These are phyloP conservation scores for Acacia pycnantha DNA, from an alignment of 331 rosid species.

Conservation along the genomic window DNA sequence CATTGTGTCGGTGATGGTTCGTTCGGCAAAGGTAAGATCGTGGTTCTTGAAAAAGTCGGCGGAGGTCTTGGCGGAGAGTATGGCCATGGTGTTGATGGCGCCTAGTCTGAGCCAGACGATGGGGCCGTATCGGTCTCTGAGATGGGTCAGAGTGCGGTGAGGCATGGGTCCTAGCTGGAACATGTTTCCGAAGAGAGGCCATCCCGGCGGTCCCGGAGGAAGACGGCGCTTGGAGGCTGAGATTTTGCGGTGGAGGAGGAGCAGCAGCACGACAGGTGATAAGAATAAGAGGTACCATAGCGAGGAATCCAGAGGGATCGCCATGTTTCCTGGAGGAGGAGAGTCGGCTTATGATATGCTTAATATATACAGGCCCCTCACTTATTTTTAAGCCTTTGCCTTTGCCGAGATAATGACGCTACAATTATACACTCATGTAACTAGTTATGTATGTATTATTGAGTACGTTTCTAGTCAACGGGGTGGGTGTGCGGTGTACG, in stretches of 20 bases:
- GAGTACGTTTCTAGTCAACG: not conserved
- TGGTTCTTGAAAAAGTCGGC: slow-evolving; percentile 55
- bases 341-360: not conserved
- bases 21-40: slow-evolving; percentile 52
- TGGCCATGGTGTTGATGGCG: slow-evolving; percentile 51
- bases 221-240: slow-evolving; percentile 11
- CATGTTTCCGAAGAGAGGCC: slow-evolving; percentile 70
- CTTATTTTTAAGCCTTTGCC: not conserved
- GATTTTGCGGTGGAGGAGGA: not conserved
- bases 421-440: not conserved
- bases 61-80: slow-evolving; percentile 53
- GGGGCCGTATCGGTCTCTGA: slow-evolving; percentile 44
- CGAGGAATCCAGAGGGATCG: not conserved
- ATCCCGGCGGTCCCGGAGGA: slow-evolving; percentile 69
- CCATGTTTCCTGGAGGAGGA: not conserved
- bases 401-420: not conserved
- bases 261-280: not conserved
- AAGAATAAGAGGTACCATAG: not conserved
- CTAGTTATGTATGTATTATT: not conserved
- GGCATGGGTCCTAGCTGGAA: slow-evolving; percentile 63
- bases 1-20: slow-evolving; percentile 47
- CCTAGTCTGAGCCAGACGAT: slow-evolving; percentile 67
- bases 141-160: slow-evolving; percentile 40
- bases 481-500: no score
- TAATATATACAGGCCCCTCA: not conserved